Base-by-base conservation (phyloP, 306 rosid genomes). In the Neltuma alba region DNA sequence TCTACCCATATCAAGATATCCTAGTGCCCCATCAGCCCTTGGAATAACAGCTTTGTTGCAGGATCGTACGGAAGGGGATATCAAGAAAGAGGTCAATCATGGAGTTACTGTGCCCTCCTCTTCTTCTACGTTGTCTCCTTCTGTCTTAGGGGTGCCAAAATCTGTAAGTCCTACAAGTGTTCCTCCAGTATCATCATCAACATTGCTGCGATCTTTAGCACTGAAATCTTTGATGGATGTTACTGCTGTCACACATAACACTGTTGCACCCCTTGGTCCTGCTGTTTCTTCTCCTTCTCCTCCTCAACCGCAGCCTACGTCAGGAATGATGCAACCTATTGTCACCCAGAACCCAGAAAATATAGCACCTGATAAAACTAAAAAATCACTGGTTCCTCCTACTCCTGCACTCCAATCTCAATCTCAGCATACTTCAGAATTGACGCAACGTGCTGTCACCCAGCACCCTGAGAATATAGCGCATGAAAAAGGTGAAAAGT, bases 31-130 rank as follows among this genome's bases (percentile, higher is more conserved):
- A 65, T 87, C 94, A 40, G 82, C 93, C 80, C 92, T 93, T 63
- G 98, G 98, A 85, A 93, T 93, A 82, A 93, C 97, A 75, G 87
- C 93, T 66, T 89, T 91, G 72, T 83, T 96, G 87, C 97, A 89
- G 34, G 99, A 96, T 86, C 92, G 87, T 58, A 85, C 90, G 50
- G 63, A 79, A 23, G 75, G 50, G 62, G 84, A 81, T 82, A 70
- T 20, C 55, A 83, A 83, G 82, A 91, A 80, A 76, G 86, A 89
- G 67, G 70, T 47, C 67, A 52, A 57, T 61, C 77, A 79, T 62
- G 88, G 80, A 69, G 87, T 64, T 83, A 81, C 83, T 25, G 7
- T 71, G 79, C 76, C 89, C 30, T 47, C 85, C 31, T 50, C 79
- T 52, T 71, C 42, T 64, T 58, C 85, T 50, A 12, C 74, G 52